phyloP scores from a whole-genome alignment of 2,329 filamentous ascomycete genomes.

The Epichloe aotearoae region DNA sequence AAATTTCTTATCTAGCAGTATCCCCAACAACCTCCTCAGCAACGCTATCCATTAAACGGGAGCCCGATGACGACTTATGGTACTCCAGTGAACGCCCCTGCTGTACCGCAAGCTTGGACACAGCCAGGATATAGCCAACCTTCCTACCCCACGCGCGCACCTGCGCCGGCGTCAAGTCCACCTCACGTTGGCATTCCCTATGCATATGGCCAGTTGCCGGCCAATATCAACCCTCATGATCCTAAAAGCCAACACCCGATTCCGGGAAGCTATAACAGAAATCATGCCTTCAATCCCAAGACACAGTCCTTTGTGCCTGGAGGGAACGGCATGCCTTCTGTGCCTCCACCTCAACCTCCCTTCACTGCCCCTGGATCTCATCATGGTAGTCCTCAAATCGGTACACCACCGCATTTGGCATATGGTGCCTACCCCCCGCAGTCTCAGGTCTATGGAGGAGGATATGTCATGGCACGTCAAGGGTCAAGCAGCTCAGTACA shows the following conservation, averaged over 20 bases:
- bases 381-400: conserved; percentile 40
- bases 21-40: conserved; percentile 14
- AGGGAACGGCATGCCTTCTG: conserved; percentile 34
- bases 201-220: conserved; percentile 65
- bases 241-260: conserved; percentile 69
- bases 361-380: conserved; percentile 36
- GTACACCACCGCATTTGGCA: conserved; percentile 35
- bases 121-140: conserved; percentile 22
- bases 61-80: conserved; percentile 26
- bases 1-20: conserved; percentile 13
- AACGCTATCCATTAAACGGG: conserved; percentile 18
- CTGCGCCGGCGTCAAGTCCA: conserved; percentile 17
- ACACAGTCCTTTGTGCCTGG: conserved; percentile 79
- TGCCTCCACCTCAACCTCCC: conserved; percentile 33
- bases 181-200: conserved; percentile 40
- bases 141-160: conserved; percentile 18
- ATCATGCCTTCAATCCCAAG: conserved; percentile 81
- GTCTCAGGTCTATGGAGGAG: conserved; percentile 32
- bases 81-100: conserved; percentile 17
- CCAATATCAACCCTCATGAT: conserved; percentile 55
- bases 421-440: conserved; percentile 38
- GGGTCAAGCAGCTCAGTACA: conserved; percentile 41
- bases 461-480: conserved; percentile 44
- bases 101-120: conserved; percentile 21
- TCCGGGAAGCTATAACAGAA: conserved; percentile 67